Evolutionary conservation across 1,284 basidiomycete species (phyloP), one percentile per base, ranked within the genome.

Genomic region (Ceratobasidium sp.): DNA sequence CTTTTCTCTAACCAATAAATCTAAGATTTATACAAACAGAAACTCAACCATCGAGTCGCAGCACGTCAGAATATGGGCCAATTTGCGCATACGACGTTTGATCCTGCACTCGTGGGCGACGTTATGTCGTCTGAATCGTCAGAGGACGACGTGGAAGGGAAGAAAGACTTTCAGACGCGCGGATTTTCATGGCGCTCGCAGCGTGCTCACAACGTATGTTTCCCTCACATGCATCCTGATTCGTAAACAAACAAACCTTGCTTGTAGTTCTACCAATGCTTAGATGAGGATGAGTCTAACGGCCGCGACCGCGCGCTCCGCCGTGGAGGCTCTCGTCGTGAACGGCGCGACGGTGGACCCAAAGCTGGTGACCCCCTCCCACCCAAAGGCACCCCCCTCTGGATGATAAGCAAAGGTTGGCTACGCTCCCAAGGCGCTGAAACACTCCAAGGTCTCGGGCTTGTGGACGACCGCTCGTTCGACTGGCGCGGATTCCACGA

Each of bases 401-500:
- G 64, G 64, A 67, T 67, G 64, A 67, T 67, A n/a, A 67, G 64
- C 49, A 67, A 67, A 55, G 49, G 23, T 23, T 67, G 64, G 64
- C 50, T 67, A 8, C 49, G 64, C 8, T 30, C 30, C 16, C 64
- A 80, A 80, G 38, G 70, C 62, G 0, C 74, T 67, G n/a, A 82
- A 75, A 64, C 83, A 81, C 7, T 75, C 73, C 47, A 75, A 76
- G 50, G 80, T 78, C 69, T 80, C 78, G 54, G 77, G 72, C 73
- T 81, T 80, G 77, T 82, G 82, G 7, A 83, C 75, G 55, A 79
- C 80, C 71, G 83, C 81, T 5, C 83, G 77, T 5, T 77, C 75
- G 66, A 83, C 78, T 67, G 64, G 64, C 64, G 64, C 16, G 64
- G 64, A 21, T 67, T 67, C 50, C 64, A 67, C 41, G 64, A 67